phyloP scores from a whole-genome alignment of 1,139 yeast genomes.

The Yamadazyma kanchanaburiensis region DNA sequence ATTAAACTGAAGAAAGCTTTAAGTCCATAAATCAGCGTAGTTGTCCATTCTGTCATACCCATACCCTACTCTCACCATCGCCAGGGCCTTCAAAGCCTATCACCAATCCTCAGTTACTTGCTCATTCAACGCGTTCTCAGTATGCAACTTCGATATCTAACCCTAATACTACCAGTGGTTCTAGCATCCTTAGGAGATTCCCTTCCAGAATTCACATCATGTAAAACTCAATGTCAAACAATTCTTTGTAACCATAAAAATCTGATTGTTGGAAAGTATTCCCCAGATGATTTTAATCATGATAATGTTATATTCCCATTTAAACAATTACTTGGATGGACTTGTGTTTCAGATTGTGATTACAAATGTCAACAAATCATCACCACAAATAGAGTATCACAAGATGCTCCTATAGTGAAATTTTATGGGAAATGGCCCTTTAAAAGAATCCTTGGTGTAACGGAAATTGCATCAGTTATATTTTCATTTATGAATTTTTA shows the following conservation, averaged over 20 bases:
- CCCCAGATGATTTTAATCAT: conserved; percentile 12
- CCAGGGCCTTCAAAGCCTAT: no score
- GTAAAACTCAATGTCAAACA: conserved; percentile 13
- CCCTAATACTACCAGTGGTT: conserved; percentile 2
- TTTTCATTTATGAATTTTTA: conserved; percentile 40
- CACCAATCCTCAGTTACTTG: no score
- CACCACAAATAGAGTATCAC: conserved; percentile 20
- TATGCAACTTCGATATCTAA: no score
- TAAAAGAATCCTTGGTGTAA: conserved; percentile 32
- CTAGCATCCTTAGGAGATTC: conserved; percentile 26
- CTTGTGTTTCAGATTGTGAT: conserved; percentile 37
- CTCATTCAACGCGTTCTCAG: no score
- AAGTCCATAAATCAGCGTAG: no score
- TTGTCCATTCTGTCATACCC: no score
- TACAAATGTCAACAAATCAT: conserved; percentile 42
- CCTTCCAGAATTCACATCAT: conserved; percentile 24
- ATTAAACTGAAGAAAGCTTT: no score
- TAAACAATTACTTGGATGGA: conserved; percentile 27
- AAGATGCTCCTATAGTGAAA: conserved; percentile 30
- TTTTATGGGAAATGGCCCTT: conserved; percentile 51
- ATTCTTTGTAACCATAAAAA: conserved; percentile 9
- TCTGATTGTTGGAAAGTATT: conserved; percentile 7
- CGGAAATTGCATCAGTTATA: conserved; percentile 35
- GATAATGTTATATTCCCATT: conserved; percentile 15
- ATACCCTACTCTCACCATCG: no score